These are phyloP conservation scores for Endocladia muricata DNA, from an alignment of 31 red algal species.

Conservation along the genomic window DNA sequence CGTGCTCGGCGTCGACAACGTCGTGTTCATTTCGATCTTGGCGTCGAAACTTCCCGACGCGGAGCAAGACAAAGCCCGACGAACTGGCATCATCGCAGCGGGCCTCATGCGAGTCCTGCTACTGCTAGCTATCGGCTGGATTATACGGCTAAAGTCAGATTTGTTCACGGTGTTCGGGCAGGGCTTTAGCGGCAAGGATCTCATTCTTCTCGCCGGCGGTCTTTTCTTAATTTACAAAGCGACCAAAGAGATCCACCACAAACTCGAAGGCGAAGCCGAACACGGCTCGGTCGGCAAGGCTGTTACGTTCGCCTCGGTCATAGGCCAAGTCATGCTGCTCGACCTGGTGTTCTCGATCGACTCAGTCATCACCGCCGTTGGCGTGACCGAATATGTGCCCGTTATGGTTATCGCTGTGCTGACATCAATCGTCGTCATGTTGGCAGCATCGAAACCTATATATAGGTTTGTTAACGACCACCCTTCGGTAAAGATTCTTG, in stretches of 20 bases:
- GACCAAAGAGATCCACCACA: slow-evolving; percentile 1
- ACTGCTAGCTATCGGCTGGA: not conserved
- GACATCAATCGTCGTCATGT: not conserved
- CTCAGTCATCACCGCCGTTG: not conserved
- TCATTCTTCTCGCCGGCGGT: not conserved
- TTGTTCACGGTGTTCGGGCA: not conserved
- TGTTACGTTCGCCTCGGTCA: not conserved
- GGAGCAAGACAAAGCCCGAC: not conserved
- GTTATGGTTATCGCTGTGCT: not conserved
- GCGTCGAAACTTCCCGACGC: not conserved
- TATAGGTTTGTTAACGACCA: not conserved
- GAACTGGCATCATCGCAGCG: not conserved
- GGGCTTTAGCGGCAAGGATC: not conserved
- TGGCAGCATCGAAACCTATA: not conserved
- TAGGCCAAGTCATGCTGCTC: not conserved
- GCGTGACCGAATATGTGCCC: not conserved
- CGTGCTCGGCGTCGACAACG: not conserved
- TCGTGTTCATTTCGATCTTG: not conserved
- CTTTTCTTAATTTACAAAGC: not conserved
- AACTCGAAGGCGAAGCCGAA: not conserved
- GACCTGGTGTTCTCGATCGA: not conserved
- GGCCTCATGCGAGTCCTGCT: not conserved
- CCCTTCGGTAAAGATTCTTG: not conserved
- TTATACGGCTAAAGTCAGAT: not conserved
- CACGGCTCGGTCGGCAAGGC: not conserved